phyloP scores from a whole-genome alignment of 1,139 yeast genomes.

The Candida frijolesensis region DNA sequence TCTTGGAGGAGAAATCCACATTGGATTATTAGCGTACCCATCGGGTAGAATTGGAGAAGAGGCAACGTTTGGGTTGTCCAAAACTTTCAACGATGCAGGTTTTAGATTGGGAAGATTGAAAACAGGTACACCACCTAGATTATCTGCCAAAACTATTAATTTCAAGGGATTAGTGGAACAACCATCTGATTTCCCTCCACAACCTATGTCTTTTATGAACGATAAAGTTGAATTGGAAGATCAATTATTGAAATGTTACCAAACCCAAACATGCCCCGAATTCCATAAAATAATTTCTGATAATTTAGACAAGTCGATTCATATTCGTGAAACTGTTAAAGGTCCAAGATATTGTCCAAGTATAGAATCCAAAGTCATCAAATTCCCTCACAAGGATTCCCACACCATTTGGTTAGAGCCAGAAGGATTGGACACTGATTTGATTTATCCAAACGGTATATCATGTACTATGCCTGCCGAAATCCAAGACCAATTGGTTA shows the following conservation, averaged over 20 bases:
- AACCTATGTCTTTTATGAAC: conserved; percentile 90
- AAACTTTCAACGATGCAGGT: conserved; percentile 74
- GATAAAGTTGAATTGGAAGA: conserved; percentile 61
- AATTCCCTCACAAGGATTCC: conserved; percentile 72
- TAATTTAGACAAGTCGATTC: conserved; percentile 82
- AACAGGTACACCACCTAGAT: conserved; percentile 96
- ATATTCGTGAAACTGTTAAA: conserved; percentile 89
- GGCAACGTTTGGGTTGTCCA: conserved; percentile 86
- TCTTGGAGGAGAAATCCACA: conserved; percentile 90
- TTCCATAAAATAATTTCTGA: conserved; percentile 69
- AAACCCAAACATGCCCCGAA: conserved; percentile 75
- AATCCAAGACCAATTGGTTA: conserved; percentile 73
- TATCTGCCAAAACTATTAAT: conserved; percentile 71
- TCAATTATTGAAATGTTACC: conserved; percentile 68
- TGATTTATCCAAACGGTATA: conserved; percentile 94
- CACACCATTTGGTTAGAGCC: conserved; percentile 97
- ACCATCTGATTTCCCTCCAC: conserved; percentile 76
- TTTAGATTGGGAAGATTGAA: conserved; percentile 87
- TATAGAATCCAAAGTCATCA: conserved; percentile 82
- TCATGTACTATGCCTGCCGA: conserved; percentile 97
- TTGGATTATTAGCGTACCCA: conserved; percentile 78
- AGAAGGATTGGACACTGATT: conserved; percentile 83
- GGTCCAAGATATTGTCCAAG: conserved; percentile 99
- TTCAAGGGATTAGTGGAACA: conserved; percentile 63
- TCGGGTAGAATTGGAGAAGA: conserved; percentile 94